Evolutionary conservation across 345 rosid species (phyloP), one percentile per base, ranked within the genome.

Genomic region (Populus pruinosa): DNA sequence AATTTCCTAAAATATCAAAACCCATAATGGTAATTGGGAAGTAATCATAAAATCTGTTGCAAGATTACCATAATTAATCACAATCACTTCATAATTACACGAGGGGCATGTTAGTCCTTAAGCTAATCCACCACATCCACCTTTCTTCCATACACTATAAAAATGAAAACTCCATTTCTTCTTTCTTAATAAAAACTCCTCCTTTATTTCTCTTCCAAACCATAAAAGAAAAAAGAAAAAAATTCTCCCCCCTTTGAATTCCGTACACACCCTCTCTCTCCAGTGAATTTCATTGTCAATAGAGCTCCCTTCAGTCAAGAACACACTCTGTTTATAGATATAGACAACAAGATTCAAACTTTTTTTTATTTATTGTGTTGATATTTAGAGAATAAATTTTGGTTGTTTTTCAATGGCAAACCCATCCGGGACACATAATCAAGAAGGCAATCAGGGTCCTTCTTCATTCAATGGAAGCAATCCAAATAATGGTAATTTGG

Each of bases 371-470:
- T 50, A 41, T 56, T 50, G 50, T 33, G 68, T 49, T n/a, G 18
- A 61, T 59, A 69, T 50, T 25, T 12, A 41, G 35, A 31, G 36
- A 23, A 6, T 36, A 36, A 3, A 33, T 10, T 11, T 62, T 35
- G 43, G 21, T n/a, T 61, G 38, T 74, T 1, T 13, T 44, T 44
- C 36, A 6, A 90, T 88, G 93, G 91, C 93, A 38, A 90, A 87
- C 78, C 86, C 90, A 29, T 78, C 89, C 41, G 93, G 88, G 76
- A 84, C 56, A 25, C 75, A 80, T 76, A 85, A 83, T 84, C 90
- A 84, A 71, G 85, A 84, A 33, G 85, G 81, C 31, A 80, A 79
- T 62, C 86, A 80, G 27, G 73, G 83, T 41, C 68, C 83, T 10
- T 83, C 87, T 73, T 77, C 86, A 50, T 85, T 86, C 83, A 83